Evolutionary conservation across 345 rosid genomes (phyloP).

Genomic region (Hirschfeldia incana): DNA sequence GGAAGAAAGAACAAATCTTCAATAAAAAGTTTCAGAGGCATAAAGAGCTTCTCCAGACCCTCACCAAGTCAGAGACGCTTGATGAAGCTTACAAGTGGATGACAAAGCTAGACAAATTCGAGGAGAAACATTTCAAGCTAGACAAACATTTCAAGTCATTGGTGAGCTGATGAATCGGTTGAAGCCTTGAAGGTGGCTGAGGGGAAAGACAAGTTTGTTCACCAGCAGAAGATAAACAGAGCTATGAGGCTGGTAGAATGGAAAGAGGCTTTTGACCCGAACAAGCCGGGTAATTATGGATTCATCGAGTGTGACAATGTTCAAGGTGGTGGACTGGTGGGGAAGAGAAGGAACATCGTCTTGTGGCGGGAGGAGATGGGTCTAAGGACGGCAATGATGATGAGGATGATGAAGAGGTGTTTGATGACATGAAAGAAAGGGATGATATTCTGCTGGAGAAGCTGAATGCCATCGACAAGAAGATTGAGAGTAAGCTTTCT

Average conservation of each 20-base stretch:
- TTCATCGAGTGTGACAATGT: constrained; percentile 53
- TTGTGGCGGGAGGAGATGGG: constrained; percentile 22
- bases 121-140: constrained; percentile 73
- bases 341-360: constrained; percentile 43
- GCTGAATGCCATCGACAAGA: constrained; percentile 77
- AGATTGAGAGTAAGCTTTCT: constrained; percentile 80
- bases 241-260: constrained; percentile 84
- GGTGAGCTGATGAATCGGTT: constrained; percentile 78
- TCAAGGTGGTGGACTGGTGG: constrained; percentile 36
- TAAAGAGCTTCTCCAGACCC: constrained; percentile 63
- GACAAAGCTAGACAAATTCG: constrained; percentile 75
- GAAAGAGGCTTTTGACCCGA: constrained; percentile 93
- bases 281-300: constrained; percentile 77
- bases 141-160: constrained; percentile 56
- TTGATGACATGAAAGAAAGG: constrained; percentile 92
- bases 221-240: constrained; percentile 81
- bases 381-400: constrained; percentile 37
- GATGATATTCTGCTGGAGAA: constrained; percentile 73
- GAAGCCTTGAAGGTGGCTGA: constrained; percentile 60
- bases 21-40: constrained; percentile 62
- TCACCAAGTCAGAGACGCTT: constrained; percentile 56
- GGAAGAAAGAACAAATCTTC: constrained; percentile 42
- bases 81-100: constrained; percentile 81
- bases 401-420: constrained; percentile 66
- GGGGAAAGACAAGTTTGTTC: constrained; percentile 86